phyloP scores from a whole-genome alignment of 2,329 filamentous ascomycete genomes.

The Claviceps humidiphila region DNA sequence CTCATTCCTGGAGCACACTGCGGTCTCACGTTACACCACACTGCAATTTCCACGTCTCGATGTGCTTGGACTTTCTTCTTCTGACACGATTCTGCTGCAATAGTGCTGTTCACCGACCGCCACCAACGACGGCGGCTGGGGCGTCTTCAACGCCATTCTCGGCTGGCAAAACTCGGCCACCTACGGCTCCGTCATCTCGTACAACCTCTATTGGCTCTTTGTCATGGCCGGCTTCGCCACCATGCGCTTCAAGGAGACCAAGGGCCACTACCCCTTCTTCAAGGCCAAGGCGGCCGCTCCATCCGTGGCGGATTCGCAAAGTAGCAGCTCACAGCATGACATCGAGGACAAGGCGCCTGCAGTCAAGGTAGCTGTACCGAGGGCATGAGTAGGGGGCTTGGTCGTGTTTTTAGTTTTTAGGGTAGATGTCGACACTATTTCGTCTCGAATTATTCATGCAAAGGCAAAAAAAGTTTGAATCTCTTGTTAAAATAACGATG shows the following conservation, averaged over 20 bases:
- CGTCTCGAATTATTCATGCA: no score
- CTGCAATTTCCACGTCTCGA: no score
- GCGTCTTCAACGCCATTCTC: slow-evolving; percentile 73
- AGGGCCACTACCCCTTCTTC: slow-evolving; percentile 34
- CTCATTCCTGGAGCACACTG: no score
- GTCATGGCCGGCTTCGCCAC: slow-evolving; percentile 56
- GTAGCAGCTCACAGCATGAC: slow-evolving; percentile 13
- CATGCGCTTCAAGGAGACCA: slow-evolving; percentile 53
- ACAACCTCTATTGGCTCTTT: slow-evolving; percentile 76
- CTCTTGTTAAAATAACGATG: no score
- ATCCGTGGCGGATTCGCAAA: slow-evolving; percentile 10
- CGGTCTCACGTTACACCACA: no score
- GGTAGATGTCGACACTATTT: no score
- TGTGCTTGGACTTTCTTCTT: no score
- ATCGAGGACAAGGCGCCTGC: slow-evolving; percentile 12
- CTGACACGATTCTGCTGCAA: not conserved
- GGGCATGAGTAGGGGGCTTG: not conserved
- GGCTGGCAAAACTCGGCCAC: slow-evolving; percentile 85
- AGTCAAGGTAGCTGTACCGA: slow-evolving; percentile 15
- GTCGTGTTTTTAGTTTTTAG: not conserved
- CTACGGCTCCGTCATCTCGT: slow-evolving; percentile 74
- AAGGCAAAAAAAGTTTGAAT: no score
- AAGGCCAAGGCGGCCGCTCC: slow-evolving; percentile 18
- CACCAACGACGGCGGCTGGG: slow-evolving; percentile 69
- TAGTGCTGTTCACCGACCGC: slow-evolving; percentile 65